Evolutionary conservation across 1,284 basidiomycete species (phyloP), one percentile per base, ranked within the genome.

Genomic region (Cryptococcus amylolentus): DNA sequence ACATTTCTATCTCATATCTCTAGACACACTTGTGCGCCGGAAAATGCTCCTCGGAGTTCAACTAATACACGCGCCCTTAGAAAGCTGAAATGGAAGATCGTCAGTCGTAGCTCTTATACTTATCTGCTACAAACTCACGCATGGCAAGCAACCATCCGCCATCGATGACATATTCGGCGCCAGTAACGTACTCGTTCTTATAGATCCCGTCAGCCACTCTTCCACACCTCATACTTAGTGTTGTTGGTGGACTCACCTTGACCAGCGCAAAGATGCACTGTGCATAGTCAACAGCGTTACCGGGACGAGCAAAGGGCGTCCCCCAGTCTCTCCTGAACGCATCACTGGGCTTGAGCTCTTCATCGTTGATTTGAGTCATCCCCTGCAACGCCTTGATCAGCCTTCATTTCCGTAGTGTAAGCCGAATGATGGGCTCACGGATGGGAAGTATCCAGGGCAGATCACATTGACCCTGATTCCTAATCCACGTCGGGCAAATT

Each of bases 111-210:
- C 31, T 31, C 31, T 31, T 31, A 1, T 10, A 6, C 31, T 6
- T 10, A 2, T 31, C 10, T 31, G 1, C 31, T 31, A 10, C 39
- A n/a, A 20, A 64, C 68, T 62, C 51, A 68, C 66, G 57, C 48
- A 54, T 49, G 51, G 71, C 65, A 12, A 75, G 59, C 23, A 77
- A 59, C 74, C 74, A 77, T 38, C 73, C 75, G 18, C 75, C 75
- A 52, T 77, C 75, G 20, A 76, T 67, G 38, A 75, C 54, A 23
- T 73, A 43, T 47, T 75, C 68, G 16, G 69, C 58, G 2, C 73
- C 75, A 5, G 75, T 77, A 43, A 71, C 55, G 56, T 75, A 77
- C 58, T 67, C 62, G 62, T 77, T 77, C 63, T 69, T 39, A 23
- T 20, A 38, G 9, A 43, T 52, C 35, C 46, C 39, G 12, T 3